These are phyloP conservation scores for Trametes elegans DNA, from an alignment of 768 basidiomycete genomes.

Conservation along the genomic window DNA sequence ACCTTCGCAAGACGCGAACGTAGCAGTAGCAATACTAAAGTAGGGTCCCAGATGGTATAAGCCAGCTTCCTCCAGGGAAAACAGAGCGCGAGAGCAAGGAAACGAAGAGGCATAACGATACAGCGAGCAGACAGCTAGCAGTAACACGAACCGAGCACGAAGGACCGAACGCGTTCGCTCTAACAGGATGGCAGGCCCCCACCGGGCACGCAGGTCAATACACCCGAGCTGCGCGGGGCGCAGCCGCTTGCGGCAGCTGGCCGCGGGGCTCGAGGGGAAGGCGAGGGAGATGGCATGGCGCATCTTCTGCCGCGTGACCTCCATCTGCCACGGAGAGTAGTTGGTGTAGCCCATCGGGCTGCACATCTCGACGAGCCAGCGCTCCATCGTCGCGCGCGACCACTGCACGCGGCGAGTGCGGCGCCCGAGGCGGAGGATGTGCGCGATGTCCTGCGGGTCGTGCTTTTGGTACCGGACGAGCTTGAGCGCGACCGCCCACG, in stretches of 20 bases:
- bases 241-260: background rate
- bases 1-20: conserved; percentile 9
- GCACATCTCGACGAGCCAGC: conserved; percentile 56
- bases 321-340: conserved; percentile 44
- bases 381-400: conserved; percentile 52
- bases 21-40: conserved; percentile 19
- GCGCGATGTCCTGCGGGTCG: conserved; percentile 64
- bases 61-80: conserved; percentile 6
- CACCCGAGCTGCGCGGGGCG: background rate
- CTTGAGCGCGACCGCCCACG: conserved; percentile 73
- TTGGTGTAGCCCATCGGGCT: conserved; percentile 61
- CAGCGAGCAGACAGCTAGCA: background rate
- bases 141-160: background rate
- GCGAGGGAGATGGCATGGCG: conserved; percentile 46
- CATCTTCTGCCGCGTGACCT: conserved; percentile 49
- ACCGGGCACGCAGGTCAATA: background rate
- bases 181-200: no score
- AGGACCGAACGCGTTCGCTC: background rate
- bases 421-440: conserved; percentile 63
- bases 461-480: conserved; percentile 62
- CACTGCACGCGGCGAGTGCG: conserved; percentile 51
- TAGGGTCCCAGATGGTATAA: background rate
- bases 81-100: conserved; percentile 2
- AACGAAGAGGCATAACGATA: conserved; percentile 15
- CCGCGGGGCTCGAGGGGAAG: background rate